Conservation (phyloP, 805 yeast genomes). For the Kluyveromyces dobzhanskii region DNA sequence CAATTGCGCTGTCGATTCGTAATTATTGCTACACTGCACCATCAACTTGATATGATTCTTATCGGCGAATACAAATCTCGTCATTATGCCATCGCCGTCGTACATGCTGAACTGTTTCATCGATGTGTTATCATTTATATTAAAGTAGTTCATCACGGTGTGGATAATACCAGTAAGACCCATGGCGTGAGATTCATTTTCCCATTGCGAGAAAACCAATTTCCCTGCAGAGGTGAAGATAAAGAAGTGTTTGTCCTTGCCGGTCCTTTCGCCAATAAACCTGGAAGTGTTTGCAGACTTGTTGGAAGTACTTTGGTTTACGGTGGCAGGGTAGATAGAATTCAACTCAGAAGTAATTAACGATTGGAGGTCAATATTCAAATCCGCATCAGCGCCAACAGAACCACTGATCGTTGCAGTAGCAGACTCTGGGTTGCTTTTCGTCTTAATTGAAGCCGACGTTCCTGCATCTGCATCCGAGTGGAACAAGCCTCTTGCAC, state of each 20-base stretch:
- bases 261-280: slow-evolving; percentile 15
- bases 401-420: neutral
- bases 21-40: slow-evolving; percentile 49
- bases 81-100: neutral
- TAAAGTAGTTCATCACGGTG: slow-evolving; percentile 66
- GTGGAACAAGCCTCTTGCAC: neutral
- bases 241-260: slow-evolving; percentile 57
- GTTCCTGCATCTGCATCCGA: neutral
- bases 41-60: slow-evolving; percentile 65
- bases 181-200: slow-evolving; percentile 55
- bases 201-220: slow-evolving; percentile 74
- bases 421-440: neutral
- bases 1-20: slow-evolving; percentile 43
- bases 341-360: slow-evolving; percentile 2
- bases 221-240: slow-evolving; percentile 81
- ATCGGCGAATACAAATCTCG: slow-evolving; percentile 46
- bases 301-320: neutral
- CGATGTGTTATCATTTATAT: slow-evolving; percentile 23
- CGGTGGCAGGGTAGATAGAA: slow-evolving; percentile 1
- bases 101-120: slow-evolving; percentile 7
- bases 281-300: slow-evolving; percentile 8
- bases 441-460: neutral
- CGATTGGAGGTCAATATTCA: slow-evolving; percentile 2
- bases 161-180: slow-evolving; percentile 76
- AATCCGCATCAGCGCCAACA: neutral